A percentile compares a stretch with the other conserved stretches of the same genome.
phyloP scores from a whole-genome alignment of 1,284 basidiomycete genomes.

The Ceratobasidium sp. region DNA sequence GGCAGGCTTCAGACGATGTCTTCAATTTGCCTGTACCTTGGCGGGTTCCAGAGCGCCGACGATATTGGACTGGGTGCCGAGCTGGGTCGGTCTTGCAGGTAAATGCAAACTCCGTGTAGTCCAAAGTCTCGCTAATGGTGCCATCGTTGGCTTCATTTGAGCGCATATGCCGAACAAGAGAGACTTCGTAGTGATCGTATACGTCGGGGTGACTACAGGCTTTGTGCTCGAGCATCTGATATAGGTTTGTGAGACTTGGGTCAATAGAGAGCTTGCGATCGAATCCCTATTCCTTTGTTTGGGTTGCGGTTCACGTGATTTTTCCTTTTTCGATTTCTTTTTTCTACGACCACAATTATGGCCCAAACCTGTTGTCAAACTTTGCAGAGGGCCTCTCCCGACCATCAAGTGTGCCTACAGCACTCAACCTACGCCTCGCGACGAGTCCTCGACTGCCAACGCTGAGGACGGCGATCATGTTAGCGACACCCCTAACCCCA shows the following conservation, averaged over 20 bases:
- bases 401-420: too few species aligned
- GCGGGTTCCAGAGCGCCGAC: neutral
- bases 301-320: too few species aligned
- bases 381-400: too few species aligned
- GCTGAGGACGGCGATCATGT: too few species aligned
- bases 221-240: neutral
- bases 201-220: neutral
- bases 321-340: too few species aligned
- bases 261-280: too few species aligned
- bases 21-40: constrained; percentile 1
- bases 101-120: neutral
- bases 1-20: neutral
- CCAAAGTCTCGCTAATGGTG: neutral
- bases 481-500: too few species aligned
- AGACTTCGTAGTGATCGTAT: neutral
- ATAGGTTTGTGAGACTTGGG: neutral
- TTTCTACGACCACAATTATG: too few species aligned
- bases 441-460: too few species aligned
- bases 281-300: too few species aligned
- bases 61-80: neutral
- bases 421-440: too few species aligned
- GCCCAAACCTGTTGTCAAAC: too few species aligned
- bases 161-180: neutral
- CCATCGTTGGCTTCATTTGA: neutral
- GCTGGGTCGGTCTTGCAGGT: neutral